Base-by-base conservation (phyloP, 257 asterid genomes). In the Lycium ferocissimum region DNA sequence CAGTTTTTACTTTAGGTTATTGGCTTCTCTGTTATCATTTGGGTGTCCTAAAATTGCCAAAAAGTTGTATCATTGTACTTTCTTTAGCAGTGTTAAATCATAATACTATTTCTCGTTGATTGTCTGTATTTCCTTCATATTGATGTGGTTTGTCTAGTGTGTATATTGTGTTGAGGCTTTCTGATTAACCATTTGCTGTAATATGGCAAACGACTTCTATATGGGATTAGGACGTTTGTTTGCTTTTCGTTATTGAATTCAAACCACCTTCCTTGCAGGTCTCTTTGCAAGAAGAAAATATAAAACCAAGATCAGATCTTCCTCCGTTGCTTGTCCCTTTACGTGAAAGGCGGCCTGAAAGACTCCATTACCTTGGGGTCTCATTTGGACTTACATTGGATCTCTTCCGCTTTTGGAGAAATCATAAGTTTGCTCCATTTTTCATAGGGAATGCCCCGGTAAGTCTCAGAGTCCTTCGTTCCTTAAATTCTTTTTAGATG, bases 361-460 rank as follows among this genome's bases (percentile, higher is more conserved):
- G 91, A 87, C 97, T 95, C 86, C 98, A 97, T 79, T 97, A 97
- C 84, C 87, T 95, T 62, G 98, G 99, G 14, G 99, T 95, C 72
- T 97, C 99, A 5, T 97, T 97, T 86, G 98, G 98, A 75, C 98
- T 97, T 78, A 95, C 97, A 73, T 89, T 89, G 82, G 97, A 95
- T 84, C 99, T 97, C 86, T 93, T 94, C 85, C 92, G 97, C 70
- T 97, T 97, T 81, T 97, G 99, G 99, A 94, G 94, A 92, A 97
- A 88, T 81, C 99, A 91, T 85, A 92, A 90, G 87, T 97, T 95
- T 88, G 96, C 91, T 86, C 99, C 99, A 33, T 97, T 97, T 90
- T 97, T 91, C 87, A 92, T 95, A 79, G 90, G 95, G 88, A 89
- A 88, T 51, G 86, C 88, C 86, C 93, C 98, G 72, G 99, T 95